Evolutionary conservation across 2,329 filamentous ascomycete species (phyloP).

Genomic region (Onygenales sp.): DNA sequence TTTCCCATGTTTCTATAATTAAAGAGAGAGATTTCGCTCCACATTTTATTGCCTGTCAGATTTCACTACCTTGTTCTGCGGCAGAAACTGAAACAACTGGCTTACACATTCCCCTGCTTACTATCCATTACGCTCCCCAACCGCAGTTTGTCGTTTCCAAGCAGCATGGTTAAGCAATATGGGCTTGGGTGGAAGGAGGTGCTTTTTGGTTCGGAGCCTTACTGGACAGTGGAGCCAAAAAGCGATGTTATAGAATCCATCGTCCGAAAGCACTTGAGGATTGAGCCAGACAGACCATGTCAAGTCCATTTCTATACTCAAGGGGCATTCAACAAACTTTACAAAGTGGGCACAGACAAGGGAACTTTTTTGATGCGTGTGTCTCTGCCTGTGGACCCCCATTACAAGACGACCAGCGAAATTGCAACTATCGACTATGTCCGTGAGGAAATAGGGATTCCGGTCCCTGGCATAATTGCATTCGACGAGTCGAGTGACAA

Average conservation of each 20-base stretch:
- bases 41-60: too few species aligned
- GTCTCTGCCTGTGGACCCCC: constrained; percentile 14
- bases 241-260: background rate
- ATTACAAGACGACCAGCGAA: constrained; percentile 14
- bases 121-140: too few species aligned
- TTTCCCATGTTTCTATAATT: too few species aligned
- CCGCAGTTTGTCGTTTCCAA: too few species aligned
- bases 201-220: background rate
- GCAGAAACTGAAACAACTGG: too few species aligned
- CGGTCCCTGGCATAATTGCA: constrained; percentile 11
- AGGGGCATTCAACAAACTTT: constrained; percentile 13
- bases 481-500: constrained; percentile 11
- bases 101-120: too few species aligned
- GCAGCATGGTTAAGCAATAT: background rate
- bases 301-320: constrained; percentile 7
- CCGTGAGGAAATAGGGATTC: constrained; percentile 11
- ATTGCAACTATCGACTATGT: constrained; percentile 16
- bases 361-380: constrained; percentile 17
- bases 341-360: constrained; percentile 4
- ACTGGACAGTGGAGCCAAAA: background rate
- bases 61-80: too few species aligned
- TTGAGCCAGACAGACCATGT: background rate
- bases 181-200: background rate
- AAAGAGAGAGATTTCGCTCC: too few species aligned
- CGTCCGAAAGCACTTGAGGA: background rate